Evolutionary conservation across 306 rosid genomes (phyloP).

Genomic region (Clitoria ternatea): DNA sequence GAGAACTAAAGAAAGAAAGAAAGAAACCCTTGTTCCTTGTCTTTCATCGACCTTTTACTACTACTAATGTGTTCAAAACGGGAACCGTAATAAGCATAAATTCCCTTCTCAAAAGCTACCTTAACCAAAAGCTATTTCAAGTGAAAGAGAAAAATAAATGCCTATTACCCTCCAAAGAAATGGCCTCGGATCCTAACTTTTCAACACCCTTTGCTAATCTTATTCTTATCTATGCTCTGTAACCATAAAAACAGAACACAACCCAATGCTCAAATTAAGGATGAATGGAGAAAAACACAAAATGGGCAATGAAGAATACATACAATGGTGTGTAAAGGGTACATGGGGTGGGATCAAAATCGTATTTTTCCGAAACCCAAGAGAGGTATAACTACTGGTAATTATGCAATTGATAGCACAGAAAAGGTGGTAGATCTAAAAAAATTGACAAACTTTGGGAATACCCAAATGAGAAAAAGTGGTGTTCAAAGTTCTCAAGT

Average conservation of each 20-base stretch:
- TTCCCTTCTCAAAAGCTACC: conserved; percentile 47
- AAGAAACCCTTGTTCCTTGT: conserved; percentile 31
- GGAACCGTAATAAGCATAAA: conserved; percentile 44
- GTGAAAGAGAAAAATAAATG: not conserved
- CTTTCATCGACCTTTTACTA: conserved; percentile 45
- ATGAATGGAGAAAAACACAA: conserved; percentile 16
- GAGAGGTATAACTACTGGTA: not conserved
- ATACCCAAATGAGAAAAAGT: conserved; percentile 23
- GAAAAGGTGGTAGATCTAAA: conserved; percentile 39
- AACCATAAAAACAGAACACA: conserved; percentile 30
- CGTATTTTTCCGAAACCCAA: conserved; percentile 29
- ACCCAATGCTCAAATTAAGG: conserved; percentile 31
- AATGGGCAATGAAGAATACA: conserved; percentile 29
- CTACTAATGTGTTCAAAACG: conserved; percentile 38
- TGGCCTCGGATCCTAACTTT: conserved; percentile 92
- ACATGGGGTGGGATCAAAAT: conserved; percentile 36
- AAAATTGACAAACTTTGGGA: conserved; percentile 27
- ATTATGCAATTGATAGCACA: conserved; percentile 25
- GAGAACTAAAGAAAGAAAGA: conserved; percentile 8
- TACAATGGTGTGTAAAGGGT: not conserved
- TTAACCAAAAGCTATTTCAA: conserved; percentile 32
- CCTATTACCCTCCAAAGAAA: conserved; percentile 33
- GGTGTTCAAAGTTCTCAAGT: conserved; percentile 11
- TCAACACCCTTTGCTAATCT: conserved; percentile 43
- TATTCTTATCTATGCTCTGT: conserved; percentile 25